Percentiles rank a stretch among this genome's conserved stretches.
phyloP scores from a whole-genome alignment of 768 basidiomycete species.

The Tylopilus vinaceipallidus region DNA sequence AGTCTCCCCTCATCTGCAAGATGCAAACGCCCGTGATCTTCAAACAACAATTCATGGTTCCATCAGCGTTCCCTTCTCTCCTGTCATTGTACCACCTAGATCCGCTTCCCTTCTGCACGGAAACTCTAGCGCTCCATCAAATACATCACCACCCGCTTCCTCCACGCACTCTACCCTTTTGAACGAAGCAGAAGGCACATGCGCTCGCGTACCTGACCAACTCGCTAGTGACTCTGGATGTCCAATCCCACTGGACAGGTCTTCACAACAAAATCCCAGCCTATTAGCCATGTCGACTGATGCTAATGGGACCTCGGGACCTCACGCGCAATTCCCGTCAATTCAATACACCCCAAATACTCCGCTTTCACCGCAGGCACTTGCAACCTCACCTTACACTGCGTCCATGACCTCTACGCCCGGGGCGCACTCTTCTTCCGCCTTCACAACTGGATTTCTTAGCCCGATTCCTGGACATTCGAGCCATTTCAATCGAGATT shows the following conservation, averaged over 20 bases:
- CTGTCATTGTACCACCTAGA: constrained; percentile 21
- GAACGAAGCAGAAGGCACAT: constrained; percentile 12
- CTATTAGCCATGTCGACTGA: neutral
- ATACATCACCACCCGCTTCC: constrained; percentile 1
- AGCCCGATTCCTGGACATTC: constrained; percentile 32
- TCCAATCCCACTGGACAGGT: constrained; percentile 1
- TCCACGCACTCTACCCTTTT: constrained; percentile 20
- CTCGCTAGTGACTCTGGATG: constrained; percentile 1
- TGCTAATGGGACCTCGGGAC: neutral
- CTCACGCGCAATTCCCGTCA: constrained; percentile 8
- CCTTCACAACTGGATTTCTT: constrained; percentile 12
- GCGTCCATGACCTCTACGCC: constrained; percentile 18
- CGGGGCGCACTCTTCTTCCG: constrained; percentile 19
- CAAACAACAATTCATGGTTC: constrained; percentile 3
- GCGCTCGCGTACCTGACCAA: constrained; percentile 5
- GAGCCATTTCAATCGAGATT: constrained; percentile 54
- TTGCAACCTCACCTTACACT: constrained; percentile 5
- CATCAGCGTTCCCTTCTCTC: constrained; percentile 1
- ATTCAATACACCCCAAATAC: constrained; percentile 23
- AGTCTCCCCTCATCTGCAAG: constrained; percentile 18
- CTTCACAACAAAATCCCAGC: constrained; percentile 8
- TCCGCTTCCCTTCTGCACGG: constrained; percentile 20
- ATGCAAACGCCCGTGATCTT: constrained; percentile 6
- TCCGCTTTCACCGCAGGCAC: constrained; percentile 11
- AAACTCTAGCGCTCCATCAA: constrained; percentile 8